Conservation (phyloP, 2,329 filamentous ascomycete species). For the Graphilbum fragrans region DNA sequence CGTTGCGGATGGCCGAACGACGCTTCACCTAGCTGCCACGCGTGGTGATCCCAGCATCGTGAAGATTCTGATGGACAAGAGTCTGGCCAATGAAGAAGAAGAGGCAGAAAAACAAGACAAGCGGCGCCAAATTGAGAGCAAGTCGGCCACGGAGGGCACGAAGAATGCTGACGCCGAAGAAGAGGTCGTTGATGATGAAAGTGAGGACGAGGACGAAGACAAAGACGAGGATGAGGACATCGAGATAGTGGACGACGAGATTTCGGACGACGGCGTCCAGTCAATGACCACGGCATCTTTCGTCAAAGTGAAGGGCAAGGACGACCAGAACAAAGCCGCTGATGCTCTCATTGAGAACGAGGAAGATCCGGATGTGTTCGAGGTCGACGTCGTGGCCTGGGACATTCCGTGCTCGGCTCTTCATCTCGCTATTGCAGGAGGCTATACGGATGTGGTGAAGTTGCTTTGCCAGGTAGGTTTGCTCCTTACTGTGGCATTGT, state of each 20-base stretch:
- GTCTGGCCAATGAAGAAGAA: conserved; percentile 58
- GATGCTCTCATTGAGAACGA: conserved; percentile 37
- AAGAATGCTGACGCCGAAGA: conserved; percentile 12
- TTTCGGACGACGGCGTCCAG: conserved; percentile 36
- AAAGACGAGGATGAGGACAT: conserved; percentile 26
- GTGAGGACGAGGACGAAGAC: conserved; percentile 14
- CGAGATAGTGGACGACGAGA: conserved; percentile 33
- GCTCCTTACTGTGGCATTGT: not conserved
- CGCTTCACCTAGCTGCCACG: conserved; percentile 69
- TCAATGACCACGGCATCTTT: conserved; percentile 60
- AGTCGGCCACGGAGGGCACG: not conserved
- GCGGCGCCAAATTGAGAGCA: not conserved
- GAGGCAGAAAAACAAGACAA: conserved; percentile 45
- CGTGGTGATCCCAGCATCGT: conserved; percentile 59
- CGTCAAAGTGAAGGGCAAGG: conserved; percentile 46
- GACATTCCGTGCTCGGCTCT: conserved; percentile 62
- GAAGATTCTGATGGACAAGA: conserved; percentile 60
- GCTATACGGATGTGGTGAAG: conserved; percentile 57
- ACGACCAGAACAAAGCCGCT: conserved; percentile 15
- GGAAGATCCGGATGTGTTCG: conserved; percentile 66
- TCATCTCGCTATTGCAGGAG: conserved; percentile 66
- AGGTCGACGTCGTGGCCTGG: conserved; percentile 71
- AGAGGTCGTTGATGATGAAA: conserved; percentile 12
- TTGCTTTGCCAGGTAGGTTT: conserved; percentile 46
- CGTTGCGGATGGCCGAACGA: conserved; percentile 67